Conservation (phyloP, 371 early-diverging fungal species). For the Mucor lusitanicus region DNA sequence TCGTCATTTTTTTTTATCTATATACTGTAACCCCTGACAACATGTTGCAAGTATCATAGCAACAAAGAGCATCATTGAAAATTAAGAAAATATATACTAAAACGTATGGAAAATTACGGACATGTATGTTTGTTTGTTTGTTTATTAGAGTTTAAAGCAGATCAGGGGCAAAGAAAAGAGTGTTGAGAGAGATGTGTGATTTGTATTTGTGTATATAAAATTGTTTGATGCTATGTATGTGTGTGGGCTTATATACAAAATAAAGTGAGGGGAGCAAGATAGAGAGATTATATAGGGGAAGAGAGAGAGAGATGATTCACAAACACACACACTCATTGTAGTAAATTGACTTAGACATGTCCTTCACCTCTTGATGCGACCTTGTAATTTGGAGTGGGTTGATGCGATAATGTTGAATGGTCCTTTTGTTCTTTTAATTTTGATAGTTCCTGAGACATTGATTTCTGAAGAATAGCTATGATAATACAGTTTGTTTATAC, state of each 20-base stretch:
- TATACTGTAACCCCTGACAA: not conserved
- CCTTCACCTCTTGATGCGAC: conserved; percentile 19
- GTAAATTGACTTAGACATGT: conserved; percentile 7
- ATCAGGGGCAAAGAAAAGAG: not conserved
- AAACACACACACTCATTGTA: not conserved
- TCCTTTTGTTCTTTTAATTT: conserved; percentile 26
- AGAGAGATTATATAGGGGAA: not conserved
- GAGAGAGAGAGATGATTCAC: not conserved
- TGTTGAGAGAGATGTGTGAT: not conserved
- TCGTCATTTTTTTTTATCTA: not conserved
- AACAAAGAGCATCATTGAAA: not conserved
- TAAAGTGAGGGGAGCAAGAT: not conserved
- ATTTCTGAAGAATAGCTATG: not conserved
- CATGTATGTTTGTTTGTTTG: conserved; percentile 1
- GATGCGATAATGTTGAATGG: not conserved
- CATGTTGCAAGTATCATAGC: not conserved
- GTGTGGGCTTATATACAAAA: conserved; percentile 1
- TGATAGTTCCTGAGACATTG: conserved; percentile 6
- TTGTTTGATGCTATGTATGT: not conserved
- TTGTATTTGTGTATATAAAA: not conserved
- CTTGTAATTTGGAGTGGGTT: conserved; percentile 23
- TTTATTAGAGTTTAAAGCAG: conserved; percentile 5
- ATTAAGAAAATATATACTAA: conserved; percentile 6
- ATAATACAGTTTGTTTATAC: not conserved
- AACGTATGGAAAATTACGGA: not conserved